A percentile compares a stretch with the other conserved stretches of the same genome.
Conservation (phyloP, 345 rosid species). For the Hypericum perforatum region DNA sequence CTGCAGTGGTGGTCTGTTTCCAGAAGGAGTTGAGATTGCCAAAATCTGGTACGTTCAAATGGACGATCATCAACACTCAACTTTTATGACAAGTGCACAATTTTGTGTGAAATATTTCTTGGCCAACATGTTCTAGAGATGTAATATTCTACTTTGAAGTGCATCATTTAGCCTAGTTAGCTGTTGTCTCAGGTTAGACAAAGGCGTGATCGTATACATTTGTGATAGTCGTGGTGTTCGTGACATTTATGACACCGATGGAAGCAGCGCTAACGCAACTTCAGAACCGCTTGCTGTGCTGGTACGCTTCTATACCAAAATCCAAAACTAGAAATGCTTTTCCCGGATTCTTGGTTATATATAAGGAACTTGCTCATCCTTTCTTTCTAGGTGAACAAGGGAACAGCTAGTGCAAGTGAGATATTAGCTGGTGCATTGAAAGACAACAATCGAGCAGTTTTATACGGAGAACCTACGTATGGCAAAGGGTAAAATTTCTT, state of each 20-base stretch:
- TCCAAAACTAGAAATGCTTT: background rate
- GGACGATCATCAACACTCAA: background rate
- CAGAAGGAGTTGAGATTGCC: slow-evolving; percentile 95
- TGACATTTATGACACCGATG: slow-evolving; percentile 90
- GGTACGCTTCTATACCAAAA: slow-evolving; percentile 27
- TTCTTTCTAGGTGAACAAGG: slow-evolving; percentile 73
- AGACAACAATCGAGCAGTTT: slow-evolving; percentile 79
- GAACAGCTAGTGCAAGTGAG: slow-evolving; percentile 97
- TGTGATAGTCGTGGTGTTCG: slow-evolving; percentile 21
- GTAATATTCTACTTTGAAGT: no score
- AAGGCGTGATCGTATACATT: no score
- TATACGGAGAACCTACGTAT: slow-evolving; percentile 81
- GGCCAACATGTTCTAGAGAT: no score
- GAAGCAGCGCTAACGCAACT: slow-evolving; percentile 62
- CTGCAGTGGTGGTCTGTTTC: slow-evolving; percentile 94
- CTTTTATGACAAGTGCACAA: no score
- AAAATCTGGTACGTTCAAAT: slow-evolving; percentile 62
- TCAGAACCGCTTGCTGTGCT: slow-evolving; percentile 81
- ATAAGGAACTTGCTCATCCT: background rate
- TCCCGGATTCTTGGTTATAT: no score
- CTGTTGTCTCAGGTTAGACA: no score
- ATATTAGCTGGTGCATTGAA: slow-evolving; percentile 90
- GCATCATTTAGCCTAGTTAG: no score
- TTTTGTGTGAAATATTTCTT: no score
- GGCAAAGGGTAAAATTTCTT: slow-evolving; percentile 79